Percentiles rank a stretch among this genome's conserved stretches.
Evolutionary conservation across 768 basidiomycete genomes (phyloP).

Genomic region (Rhodotorula kratochvilovae): DNA sequence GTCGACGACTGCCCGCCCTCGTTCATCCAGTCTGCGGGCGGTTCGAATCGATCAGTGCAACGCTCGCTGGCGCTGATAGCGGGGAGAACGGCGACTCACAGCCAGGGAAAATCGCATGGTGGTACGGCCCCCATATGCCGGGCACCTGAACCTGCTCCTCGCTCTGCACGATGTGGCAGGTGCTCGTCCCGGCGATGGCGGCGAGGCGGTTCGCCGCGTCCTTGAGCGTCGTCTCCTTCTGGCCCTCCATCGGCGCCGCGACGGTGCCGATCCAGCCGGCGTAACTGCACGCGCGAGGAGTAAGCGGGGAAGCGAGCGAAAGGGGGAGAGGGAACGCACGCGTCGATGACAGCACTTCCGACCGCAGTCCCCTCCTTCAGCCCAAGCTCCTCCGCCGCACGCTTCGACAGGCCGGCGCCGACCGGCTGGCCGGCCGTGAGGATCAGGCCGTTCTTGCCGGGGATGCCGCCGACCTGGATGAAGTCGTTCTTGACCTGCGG

Average conservation of each 20-base stretch:
- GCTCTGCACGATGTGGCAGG: constrained; percentile 92
- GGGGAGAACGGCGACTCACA: no score
- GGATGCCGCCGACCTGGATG: constrained; percentile 67
- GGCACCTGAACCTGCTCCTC: constrained; percentile 76
- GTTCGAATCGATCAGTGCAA: no score
- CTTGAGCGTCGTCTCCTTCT: constrained; percentile 58
- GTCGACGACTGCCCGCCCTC: constrained; percentile 98
- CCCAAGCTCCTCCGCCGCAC: constrained; percentile 79
- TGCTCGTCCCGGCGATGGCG: constrained; percentile 91
- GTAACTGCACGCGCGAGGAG: constrained; percentile 47
- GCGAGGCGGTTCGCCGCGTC: constrained; percentile 80
- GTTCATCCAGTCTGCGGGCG: constrained; percentile 76
- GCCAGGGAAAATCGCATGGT: constrained; percentile 83
- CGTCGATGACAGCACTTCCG: constrained; percentile 92
- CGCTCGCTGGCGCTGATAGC: no score
- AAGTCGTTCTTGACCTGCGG: constrained; percentile 58
- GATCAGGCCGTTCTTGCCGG: constrained; percentile 56
- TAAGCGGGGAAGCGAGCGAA: background rate
- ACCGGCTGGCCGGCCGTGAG: constrained; percentile 78
- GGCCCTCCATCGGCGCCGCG: constrained; percentile 62
- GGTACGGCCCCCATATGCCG: constrained; percentile 66
- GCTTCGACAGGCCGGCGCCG: constrained; percentile 70
- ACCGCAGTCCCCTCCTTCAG: constrained; percentile 80
- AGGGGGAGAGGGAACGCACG: constrained; percentile 52
- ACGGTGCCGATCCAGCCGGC: constrained; percentile 97